Evolutionary conservation across 2,329 filamentous ascomycete genomes (phyloP).

Genomic region (Aspergillus persii): DNA sequence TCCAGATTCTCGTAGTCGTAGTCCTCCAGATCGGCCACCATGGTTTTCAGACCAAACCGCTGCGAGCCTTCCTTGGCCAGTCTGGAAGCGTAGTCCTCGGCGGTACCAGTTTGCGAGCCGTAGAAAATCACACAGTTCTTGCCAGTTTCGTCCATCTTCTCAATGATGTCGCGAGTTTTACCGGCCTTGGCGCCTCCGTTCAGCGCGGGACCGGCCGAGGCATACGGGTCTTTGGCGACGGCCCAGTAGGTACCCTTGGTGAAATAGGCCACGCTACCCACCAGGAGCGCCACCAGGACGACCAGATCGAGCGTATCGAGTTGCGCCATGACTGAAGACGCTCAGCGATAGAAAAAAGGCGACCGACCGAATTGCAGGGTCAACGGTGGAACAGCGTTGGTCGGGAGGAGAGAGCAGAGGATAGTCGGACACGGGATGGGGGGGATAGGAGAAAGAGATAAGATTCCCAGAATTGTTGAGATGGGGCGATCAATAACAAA

Average conservation of each 20-base stretch:
- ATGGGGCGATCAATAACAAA: not conserved
- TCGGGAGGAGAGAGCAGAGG: slow-evolving; percentile 5
- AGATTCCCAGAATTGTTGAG: not conserved
- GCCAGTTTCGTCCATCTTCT: slow-evolving; percentile 91
- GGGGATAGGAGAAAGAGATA: not conserved
- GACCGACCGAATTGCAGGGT: not conserved
- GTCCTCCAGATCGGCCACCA: slow-evolving; percentile 97
- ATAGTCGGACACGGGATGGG: slow-evolving; percentile 1
- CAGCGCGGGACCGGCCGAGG: slow-evolving; percentile 61
- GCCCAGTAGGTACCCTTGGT: slow-evolving; percentile 91
- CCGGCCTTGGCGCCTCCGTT: slow-evolving; percentile 70
- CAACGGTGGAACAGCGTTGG: not conserved
- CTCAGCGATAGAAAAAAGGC: slow-evolving; percentile 4
- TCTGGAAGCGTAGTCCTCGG: slow-evolving; percentile 95
- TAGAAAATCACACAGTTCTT: slow-evolving; percentile 99
- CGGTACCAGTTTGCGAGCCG: slow-evolving; percentile 95
- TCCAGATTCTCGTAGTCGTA: slow-evolving; percentile 97
- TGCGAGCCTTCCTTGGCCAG: slow-evolving; percentile 97
- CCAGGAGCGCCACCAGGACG: slow-evolving; percentile 79
- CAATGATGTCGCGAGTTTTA: slow-evolving; percentile 86
- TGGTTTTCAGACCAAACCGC: slow-evolving; percentile 92
- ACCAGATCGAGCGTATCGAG: slow-evolving; percentile 93
- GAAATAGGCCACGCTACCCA: slow-evolving; percentile 92
- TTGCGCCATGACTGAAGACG: slow-evolving; percentile 70
- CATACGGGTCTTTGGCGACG: slow-evolving; percentile 83